These are phyloP conservation scores for Hypsizygus marmoreus DNA, from an alignment of 768 basidiomycete species.

Conservation along the genomic window DNA sequence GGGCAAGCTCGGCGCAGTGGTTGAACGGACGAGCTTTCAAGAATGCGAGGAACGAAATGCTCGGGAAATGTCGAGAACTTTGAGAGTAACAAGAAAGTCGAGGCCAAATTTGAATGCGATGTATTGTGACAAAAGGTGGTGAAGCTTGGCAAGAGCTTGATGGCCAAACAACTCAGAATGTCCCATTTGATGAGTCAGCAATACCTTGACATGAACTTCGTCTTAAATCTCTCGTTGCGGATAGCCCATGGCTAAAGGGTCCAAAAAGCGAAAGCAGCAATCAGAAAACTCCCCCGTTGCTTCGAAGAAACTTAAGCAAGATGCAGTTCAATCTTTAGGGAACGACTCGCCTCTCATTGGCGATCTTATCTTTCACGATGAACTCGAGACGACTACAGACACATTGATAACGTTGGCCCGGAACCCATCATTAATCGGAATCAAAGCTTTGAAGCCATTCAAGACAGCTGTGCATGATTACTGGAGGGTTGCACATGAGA, in stretches of 20 bases:
- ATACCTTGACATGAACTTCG: too few relatives aligned
- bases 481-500: conserved; percentile 35
- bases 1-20: too few relatives aligned
- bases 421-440: conserved; percentile 32
- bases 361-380: conserved; percentile 33
- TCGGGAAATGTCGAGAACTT: too few relatives aligned
- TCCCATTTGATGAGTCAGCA: too few relatives aligned
- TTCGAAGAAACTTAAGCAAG: conserved; percentile 19
- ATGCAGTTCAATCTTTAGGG: background rate
- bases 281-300: conserved; percentile 3
- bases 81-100: too few relatives aligned
- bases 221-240: too few relatives aligned
- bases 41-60: too few relatives aligned
- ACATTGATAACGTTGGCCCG: conserved; percentile 29
- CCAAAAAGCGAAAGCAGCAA: conserved; percentile 23
- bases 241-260: conserved; percentile 18
- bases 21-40: too few relatives aligned
- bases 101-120: too few relatives aligned
- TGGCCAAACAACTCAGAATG: too few relatives aligned
- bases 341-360: conserved; percentile 24
- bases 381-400: conserved; percentile 40
- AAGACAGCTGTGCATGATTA: conserved; percentile 41
- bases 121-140: too few relatives aligned
- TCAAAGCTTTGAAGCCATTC: conserved; percentile 35
- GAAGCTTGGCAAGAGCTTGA: too few relatives aligned